phyloP scores from a whole-genome alignment of 805 yeast species.

The Kuraishia ogatae region DNA sequence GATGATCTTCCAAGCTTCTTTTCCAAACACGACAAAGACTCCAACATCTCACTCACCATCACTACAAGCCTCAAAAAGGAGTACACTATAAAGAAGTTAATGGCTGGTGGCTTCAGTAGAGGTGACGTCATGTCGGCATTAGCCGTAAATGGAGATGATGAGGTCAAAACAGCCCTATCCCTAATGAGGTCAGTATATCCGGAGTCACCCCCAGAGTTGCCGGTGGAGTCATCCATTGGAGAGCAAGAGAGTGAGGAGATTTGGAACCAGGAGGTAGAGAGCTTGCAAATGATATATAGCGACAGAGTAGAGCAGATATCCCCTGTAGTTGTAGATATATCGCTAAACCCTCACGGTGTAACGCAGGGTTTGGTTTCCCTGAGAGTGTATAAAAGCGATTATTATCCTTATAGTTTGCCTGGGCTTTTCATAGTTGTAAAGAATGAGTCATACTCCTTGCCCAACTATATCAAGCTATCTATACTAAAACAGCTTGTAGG shows the following conservation, averaged over 20 bases:
- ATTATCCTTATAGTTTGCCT: conserved; percentile 61
- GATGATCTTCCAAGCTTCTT: conserved; percentile 78
- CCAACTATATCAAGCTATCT: conserved; percentile 63
- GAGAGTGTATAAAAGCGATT: conserved; percentile 33
- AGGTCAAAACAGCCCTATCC: conserved; percentile 39
- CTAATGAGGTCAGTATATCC: conserved; percentile 23
- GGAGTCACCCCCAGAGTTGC: conserved; percentile 17
- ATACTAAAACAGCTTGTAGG: conserved; percentile 37
- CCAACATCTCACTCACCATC: conserved; percentile 47
- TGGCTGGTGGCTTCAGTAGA: conserved; percentile 61
- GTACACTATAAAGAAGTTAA: conserved; percentile 46
- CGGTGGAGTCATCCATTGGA: too few relatives aligned
- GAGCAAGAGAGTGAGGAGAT: conserved; percentile 26
- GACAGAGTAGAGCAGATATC: conserved; percentile 26
- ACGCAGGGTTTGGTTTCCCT: conserved; percentile 19
- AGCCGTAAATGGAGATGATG: conserved; percentile 31
- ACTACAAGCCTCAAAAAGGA: conserved; percentile 47
- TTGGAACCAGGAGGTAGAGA: conserved; percentile 75
- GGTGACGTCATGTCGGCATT: conserved; percentile 51
- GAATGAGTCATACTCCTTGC: conserved; percentile 40
- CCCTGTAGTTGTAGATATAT: conserved; percentile 24
- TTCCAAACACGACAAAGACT: conserved; percentile 46
- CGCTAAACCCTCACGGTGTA: conserved; percentile 23
- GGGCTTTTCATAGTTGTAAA: conserved; percentile 52
- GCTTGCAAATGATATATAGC: conserved; percentile 53